phyloP scores from a whole-genome alignment of 2,329 filamentous ascomycete species.

The Setomelanomma holmii region DNA sequence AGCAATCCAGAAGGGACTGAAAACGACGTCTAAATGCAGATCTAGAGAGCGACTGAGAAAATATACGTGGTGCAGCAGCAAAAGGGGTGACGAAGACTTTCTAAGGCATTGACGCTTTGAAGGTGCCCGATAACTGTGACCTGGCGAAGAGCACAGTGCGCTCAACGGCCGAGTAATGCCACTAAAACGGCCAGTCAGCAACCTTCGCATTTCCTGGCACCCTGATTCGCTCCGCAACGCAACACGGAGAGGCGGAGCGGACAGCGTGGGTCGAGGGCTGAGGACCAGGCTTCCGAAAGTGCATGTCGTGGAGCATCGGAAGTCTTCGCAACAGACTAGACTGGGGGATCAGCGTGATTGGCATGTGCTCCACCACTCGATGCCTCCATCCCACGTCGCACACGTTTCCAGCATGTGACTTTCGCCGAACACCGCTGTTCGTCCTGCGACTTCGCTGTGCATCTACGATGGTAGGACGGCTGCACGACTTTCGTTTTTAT shows the following conservation, averaged over 20 bases:
- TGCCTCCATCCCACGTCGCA: neutral
- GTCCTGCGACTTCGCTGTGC: neutral
- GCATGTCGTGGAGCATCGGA: conserved; percentile 1
- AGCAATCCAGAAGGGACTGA: conserved; percentile 14
- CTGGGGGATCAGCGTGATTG: conserved; percentile 16
- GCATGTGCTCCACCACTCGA: conserved; percentile 12
- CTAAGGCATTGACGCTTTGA: conserved; percentile 3
- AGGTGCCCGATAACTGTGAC: conserved; percentile 15
- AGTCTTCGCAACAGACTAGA: neutral
- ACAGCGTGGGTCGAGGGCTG: conserved; percentile 14
- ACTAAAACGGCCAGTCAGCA: conserved; percentile 18
- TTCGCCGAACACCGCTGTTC: neutral
- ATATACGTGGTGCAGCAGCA: conserved; percentile 14
- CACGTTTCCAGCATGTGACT: neutral
- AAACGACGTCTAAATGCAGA: conserved; percentile 22
- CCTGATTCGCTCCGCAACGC: conserved; percentile 13
- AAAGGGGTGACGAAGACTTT: conserved; percentile 12
- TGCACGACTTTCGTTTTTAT: neutral
- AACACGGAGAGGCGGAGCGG: conserved; percentile 18
- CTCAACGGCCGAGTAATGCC: conserved; percentile 12
- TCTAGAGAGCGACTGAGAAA: conserved; percentile 8
- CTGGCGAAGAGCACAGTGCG: conserved; percentile 10
- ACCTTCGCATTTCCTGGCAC: conserved; percentile 12
- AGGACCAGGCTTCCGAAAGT: neutral
- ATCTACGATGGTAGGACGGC: neutral